Base-by-base conservation (phyloP, 2,329 filamentous ascomycete species). In the Teratosphaeria destructans region DNA sequence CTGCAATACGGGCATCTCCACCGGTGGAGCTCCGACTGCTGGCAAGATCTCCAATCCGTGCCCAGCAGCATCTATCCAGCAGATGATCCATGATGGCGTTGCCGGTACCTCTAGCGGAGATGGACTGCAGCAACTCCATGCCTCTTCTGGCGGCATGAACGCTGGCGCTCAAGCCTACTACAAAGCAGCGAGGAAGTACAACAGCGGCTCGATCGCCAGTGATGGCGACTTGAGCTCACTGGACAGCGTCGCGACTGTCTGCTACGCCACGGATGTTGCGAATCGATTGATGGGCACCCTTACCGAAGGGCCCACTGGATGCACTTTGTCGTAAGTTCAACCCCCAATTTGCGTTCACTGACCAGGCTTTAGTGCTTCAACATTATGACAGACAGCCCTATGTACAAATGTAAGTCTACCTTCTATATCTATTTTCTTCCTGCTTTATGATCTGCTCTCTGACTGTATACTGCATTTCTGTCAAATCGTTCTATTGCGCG, bases 231-330 rank as follows among this genome's bases (percentile, higher is more conserved):
- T 71, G 11, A 75, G 76, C 55, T 71, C 78, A 34, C 77, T 76
- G 37, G 73, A 78, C 65, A 43, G 43, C 16, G 43, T 49, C n/a
- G 75, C 73, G 27, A 80, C 78, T 16, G 73, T 75, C 61, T 81
- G 79, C 71, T 83, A 83, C 65, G 72, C 75, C 10, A 74, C 71
- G 16, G 80, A 82, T 62, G 71, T 82, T 62, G 80, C 80, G 49
- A 81, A 80, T 65, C 57, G 57, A 12, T 43, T 54, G 19, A 54
- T 27, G 6, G 57, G 57, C 27, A 49, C 12, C 11, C 16, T 52
- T 23, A 57, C 23, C 3, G 39, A 5, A 4, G 56, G 27, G 19
- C 5, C 27, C 11, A 29, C 39, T 26, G 39, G 12, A 7, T 49
- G 37, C 39, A 57, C 23, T 49, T 19, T 49, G n/a, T 49, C 43